phyloP scores from a whole-genome alignment of 495 filamentous ascomycete species.

The Penicillium macrosclerotiorum region DNA sequence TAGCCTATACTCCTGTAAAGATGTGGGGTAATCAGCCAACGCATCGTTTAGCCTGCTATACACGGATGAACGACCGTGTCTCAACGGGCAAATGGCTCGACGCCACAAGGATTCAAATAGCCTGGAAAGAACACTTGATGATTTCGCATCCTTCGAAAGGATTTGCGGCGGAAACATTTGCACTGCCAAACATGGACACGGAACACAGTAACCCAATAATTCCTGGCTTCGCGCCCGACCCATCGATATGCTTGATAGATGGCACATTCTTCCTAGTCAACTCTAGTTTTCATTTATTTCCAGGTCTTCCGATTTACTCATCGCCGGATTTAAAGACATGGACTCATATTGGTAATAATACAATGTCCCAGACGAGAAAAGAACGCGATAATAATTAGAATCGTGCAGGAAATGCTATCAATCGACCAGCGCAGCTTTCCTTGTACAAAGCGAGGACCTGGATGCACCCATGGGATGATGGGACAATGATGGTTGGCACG shows the following conservation, averaged over 20 bases:
- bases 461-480: constrained; percentile 8
- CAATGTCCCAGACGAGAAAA: neutral
- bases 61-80: constrained; percentile 2
- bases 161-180: neutral
- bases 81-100: constrained; percentile 4
- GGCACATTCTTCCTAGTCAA: constrained; percentile 29
- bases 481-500: constrained; percentile 5
- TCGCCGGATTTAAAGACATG: constrained; percentile 24
- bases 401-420: constrained; percentile 19
- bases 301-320: constrained; percentile 29
- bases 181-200: neutral
- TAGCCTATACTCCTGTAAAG: no score
- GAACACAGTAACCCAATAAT: constrained; percentile 4
- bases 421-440: constrained; percentile 11
- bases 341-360: constrained; percentile 21
- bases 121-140: neutral
- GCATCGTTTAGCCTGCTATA: no score
- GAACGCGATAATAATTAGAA: neutral
- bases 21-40: no score
- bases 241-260: constrained; percentile 15
- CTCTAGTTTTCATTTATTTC: constrained; percentile 32
- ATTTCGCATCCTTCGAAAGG: neutral
- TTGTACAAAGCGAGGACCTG: constrained; percentile 8
- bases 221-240: constrained; percentile 26
- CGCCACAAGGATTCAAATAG: constrained; percentile 1